phyloP scores from a whole-genome alignment of 2,329 filamentous ascomycete genomes.

The Emergomyces orientalis region DNA sequence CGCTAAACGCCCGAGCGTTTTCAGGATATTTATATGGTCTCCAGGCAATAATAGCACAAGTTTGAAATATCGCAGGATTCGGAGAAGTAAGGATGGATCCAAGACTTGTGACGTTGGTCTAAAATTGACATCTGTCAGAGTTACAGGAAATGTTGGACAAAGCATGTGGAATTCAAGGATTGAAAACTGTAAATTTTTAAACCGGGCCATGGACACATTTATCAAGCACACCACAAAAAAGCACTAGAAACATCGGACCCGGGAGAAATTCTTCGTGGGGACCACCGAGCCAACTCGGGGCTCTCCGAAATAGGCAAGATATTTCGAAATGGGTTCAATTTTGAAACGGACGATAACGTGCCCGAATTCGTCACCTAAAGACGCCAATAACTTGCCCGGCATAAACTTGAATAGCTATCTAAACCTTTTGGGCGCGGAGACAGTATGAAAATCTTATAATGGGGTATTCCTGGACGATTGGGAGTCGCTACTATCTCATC shows the following conservation, averaged over 20 bases:
- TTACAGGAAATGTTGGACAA: not conserved
- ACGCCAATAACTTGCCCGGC: not conserved
- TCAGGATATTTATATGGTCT: not conserved
- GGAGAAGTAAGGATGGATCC: not conserved
- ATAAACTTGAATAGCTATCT: too few species aligned
- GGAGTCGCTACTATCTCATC: not conserved
- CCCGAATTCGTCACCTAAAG: not conserved
- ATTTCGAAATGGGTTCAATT: not conserved
- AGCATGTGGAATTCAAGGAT: not conserved
- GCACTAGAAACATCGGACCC: not conserved
- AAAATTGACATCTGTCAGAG: too few species aligned
- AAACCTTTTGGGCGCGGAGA: not conserved
- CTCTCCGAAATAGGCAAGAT: not conserved
- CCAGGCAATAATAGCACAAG: not conserved
- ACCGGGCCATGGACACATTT: not conserved
- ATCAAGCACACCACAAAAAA: not conserved
- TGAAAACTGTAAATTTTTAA: not conserved
- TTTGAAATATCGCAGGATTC: not conserved
- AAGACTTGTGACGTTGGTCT: not conserved
- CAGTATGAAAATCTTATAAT: not conserved
- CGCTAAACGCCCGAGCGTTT: not conserved
- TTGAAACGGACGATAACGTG: not conserved
- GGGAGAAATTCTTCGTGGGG: not conserved
- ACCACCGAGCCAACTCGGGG: not conserved
- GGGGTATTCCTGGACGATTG: not conserved